Evolutionary conservation across 83 land plant species (phyloP).

Genomic region (Picea engelmannii): DNA sequence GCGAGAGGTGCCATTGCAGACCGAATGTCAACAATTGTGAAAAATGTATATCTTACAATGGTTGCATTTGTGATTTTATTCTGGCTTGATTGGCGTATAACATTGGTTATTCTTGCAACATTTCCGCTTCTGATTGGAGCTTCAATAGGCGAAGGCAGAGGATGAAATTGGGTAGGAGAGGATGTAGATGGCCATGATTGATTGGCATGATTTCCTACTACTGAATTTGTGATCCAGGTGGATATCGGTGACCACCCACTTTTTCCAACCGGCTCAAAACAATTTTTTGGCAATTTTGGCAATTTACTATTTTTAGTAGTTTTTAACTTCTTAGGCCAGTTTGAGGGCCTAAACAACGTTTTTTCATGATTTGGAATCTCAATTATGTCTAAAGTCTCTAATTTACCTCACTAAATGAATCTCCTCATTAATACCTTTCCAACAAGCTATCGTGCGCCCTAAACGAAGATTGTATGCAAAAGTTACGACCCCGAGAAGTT

Average conservation of each 20-base stretch:
- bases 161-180: constrained; percentile 9
- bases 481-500: no score
- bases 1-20: constrained; percentile 62
- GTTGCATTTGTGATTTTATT: constrained; percentile 54
- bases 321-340: no score
- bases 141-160: constrained; percentile 17
- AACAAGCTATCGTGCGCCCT: no score
- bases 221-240: no score
- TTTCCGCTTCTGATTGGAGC: constrained; percentile 56
- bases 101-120: constrained; percentile 49
- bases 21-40: constrained; percentile 50
- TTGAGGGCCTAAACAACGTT: not conserved
- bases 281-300: not conserved
- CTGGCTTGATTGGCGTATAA: constrained; percentile 49
- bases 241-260: no score
- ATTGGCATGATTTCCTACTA: no score
- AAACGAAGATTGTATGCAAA: no score
- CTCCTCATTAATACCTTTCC: no score
- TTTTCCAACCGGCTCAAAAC: not conserved
- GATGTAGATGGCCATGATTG: no score
- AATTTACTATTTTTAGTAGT: no score
- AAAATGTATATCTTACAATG: constrained; percentile 48
- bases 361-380: not conserved
- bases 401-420: no score
- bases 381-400: no score